Base-by-base conservation (phyloP, 1,284 basidiomycete genomes). In the Tylopilus sp. region DNA sequence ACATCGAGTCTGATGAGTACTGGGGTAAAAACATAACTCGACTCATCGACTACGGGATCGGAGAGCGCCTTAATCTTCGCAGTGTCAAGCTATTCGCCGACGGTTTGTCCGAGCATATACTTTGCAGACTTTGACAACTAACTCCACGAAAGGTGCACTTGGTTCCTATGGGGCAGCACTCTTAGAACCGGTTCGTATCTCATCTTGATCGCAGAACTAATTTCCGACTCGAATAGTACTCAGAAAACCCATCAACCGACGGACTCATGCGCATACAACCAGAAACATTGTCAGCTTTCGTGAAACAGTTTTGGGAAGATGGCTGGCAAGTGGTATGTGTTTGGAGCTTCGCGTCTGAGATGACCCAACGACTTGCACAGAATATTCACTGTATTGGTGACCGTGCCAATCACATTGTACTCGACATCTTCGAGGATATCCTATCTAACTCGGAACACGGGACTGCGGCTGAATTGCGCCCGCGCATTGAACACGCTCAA, bases 331-430 rank as follows among this genome's bases (percentile, higher is more conserved):
- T 86, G 48, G 89, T 92, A 61, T 53, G 84, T 67, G n/a, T 36
- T 39, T 33, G 16, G 10, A 28, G 12, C 8, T 13, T 35, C 1
- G 7, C 23, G 37, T 39, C 44, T 16, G 8, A 40, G 38, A 40
- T 47, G 16, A 46, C 26, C 19, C 35, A 38, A 46, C 15, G 11
- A 15, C 41, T 18, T 8, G n/a, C 4, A 25, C 41, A 92, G 87
- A 92, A 91, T 54, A 81, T 91, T 11, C 93, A 97, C 61, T 91
- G 89, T 46, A 97, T 97, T 23, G 95, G 95, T 1, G 95, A 97
- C 61, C 79, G 82, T 39, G 92, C 92, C 28, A 96, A 95, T 64
- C 77, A 85, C 35, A 74, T 88, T 18, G 81, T 90, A 0, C 76
- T 97, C 18, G 81, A 95, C 59, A 82, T 89, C 13, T 91, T 89